Percentiles rank a stretch among this genome's conserved stretches.
phyloP scores from a whole-genome alignment of 2,329 filamentous ascomycete genomes.

The Thelonectria rubi region DNA sequence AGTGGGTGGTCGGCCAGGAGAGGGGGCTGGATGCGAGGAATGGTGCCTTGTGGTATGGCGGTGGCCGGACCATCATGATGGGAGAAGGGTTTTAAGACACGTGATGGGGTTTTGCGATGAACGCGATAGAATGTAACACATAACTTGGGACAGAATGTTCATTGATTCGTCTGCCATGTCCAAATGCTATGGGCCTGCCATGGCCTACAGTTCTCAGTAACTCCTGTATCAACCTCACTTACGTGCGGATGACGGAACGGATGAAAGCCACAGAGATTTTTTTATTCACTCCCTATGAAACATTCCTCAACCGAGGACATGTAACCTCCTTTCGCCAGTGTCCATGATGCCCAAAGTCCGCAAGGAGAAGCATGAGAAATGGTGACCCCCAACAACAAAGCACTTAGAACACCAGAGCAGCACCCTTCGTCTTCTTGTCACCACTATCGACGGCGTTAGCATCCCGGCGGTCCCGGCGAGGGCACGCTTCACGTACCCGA shows the following conservation, averaged over 20 bases:
- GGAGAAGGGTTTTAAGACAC: slow-evolving; percentile 66
- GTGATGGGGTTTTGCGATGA: neutral
- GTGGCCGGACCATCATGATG: slow-evolving; percentile 73
- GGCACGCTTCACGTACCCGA: slow-evolving; percentile 75
- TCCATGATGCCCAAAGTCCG: slow-evolving; percentile 59
- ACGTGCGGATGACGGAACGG: neutral
- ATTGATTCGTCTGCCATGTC: slow-evolving; percentile 1
- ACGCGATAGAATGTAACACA: neutral
- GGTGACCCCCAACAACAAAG: slow-evolving; percentile 57
- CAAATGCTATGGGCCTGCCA: neutral
- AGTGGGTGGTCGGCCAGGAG: slow-evolving; percentile 91
- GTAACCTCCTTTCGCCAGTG: slow-evolving; percentile 58
- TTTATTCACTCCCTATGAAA: slow-evolving; percentile 57
- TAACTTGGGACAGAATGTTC: neutral
- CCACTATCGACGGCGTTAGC: slow-evolving; percentile 72
- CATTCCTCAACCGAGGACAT: slow-evolving; percentile 55
- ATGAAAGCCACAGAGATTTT: slow-evolving; percentile 43
- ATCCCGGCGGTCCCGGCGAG: slow-evolving; percentile 22
- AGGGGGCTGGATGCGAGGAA: slow-evolving; percentile 79
- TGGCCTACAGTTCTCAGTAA: slow-evolving; percentile 6
- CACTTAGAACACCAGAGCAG: slow-evolving; percentile 98
- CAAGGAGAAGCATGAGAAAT: slow-evolving; percentile 55
- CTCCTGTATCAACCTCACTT: slow-evolving; percentile 14
- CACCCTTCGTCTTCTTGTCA: slow-evolving; percentile 99
- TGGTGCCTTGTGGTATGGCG: slow-evolving; percentile 88